Evolutionary conservation across 164 flowering plant species (phyloP).

Genomic region (Brasenia schreberi): DNA sequence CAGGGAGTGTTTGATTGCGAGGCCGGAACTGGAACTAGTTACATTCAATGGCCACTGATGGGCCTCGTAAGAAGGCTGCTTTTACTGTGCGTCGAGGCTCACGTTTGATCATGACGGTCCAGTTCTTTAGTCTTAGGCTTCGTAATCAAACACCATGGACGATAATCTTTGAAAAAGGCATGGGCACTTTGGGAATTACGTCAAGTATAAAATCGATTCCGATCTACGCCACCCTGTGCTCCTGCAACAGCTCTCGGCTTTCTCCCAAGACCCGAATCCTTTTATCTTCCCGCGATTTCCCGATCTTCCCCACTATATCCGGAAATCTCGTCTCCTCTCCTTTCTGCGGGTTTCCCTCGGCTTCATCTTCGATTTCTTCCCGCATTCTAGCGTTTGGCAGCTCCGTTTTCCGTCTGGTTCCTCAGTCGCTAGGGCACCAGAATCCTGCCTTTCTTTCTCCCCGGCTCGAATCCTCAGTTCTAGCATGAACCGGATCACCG

Average conservation of each 20-base stretch:
- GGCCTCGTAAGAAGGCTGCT: no score
- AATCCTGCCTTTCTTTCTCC: not conserved
- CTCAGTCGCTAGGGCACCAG: not conserved
- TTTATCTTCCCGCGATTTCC: not conserved
- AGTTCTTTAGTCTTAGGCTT: no score
- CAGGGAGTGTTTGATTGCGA: no score
- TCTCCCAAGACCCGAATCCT: not conserved
- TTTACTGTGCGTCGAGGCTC: no score
- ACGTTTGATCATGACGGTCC: no score
- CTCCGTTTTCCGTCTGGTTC: not conserved
- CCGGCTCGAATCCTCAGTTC: not conserved
- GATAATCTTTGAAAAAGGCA: not conserved
- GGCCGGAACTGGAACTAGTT: no score
- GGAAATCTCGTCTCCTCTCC: not conserved
- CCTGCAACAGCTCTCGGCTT: not conserved
- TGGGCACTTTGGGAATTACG: not conserved
- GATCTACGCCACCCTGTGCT: not conserved
- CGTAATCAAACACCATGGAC: no score
- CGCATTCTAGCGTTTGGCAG: not conserved
- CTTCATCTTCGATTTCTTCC: not conserved
- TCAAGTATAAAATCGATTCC: not conserved
- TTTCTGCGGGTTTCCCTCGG: not conserved
- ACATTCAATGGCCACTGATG: no score
- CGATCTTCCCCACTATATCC: not conserved
- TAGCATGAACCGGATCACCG: not conserved